Conservation (phyloP, 2,329 filamentous ascomycete species). For the Metarhizium anisopliae region DNA sequence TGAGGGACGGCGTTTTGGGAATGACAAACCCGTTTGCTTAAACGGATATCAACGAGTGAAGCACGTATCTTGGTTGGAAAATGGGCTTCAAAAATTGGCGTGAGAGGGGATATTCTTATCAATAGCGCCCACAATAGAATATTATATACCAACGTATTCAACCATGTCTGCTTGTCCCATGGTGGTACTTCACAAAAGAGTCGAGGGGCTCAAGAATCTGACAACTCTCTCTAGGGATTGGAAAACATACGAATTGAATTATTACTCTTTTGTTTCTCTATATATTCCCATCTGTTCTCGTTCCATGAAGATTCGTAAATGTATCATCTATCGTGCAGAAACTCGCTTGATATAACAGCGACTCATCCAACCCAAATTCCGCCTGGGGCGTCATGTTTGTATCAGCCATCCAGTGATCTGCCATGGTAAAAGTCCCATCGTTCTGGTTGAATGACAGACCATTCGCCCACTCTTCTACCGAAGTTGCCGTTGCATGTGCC, state of each 20-base stretch:
- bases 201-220: background rate
- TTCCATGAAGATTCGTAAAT: conserved; percentile 11
- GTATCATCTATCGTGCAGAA: conserved; percentile 13
- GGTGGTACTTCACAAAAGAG: background rate
- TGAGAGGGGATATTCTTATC: background rate
- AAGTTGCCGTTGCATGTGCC: conserved; percentile 1
- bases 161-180: background rate
- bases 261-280: background rate
- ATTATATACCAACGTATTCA: background rate
- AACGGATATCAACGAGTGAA: too few relatives aligned
- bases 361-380: conserved; percentile 11
- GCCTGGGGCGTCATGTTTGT: conserved; percentile 16
- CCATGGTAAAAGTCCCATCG: conserved; percentile 11
- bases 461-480: conserved; percentile 23
- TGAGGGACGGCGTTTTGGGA: too few relatives aligned
- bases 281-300: background rate
- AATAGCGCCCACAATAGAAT: background rate
- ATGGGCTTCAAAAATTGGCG: background rate
- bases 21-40: too few relatives aligned
- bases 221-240: background rate
- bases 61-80: too few relatives aligned
- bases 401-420: conserved; percentile 14
- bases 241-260: background rate
- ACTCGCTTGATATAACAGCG: conserved; percentile 15
- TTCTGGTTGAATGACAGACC: conserved; percentile 15